phyloP scores from a whole-genome alignment of 805 yeast species.

The Debaryomyces tyrocola region DNA sequence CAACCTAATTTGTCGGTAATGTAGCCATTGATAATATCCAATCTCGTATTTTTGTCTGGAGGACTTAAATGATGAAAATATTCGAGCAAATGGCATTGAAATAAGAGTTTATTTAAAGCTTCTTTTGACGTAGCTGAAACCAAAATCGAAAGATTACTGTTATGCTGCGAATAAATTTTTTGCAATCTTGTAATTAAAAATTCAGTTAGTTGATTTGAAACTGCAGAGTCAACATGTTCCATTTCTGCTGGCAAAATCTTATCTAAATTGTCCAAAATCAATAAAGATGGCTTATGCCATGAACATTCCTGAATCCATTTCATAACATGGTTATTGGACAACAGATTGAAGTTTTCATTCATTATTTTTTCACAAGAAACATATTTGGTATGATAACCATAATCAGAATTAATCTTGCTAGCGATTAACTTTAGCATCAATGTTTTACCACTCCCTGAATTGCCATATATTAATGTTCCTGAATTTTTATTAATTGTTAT shows the following conservation, averaged over 20 bases:
- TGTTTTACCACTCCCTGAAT: slow-evolving; percentile 83
- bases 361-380: slow-evolving; percentile 55
- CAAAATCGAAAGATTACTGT: slow-evolving; percentile 52
- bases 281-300: slow-evolving; percentile 77
- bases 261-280: slow-evolving; percentile 79
- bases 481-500: slow-evolving; percentile 44
- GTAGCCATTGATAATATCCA: slow-evolving; percentile 44
- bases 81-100: slow-evolving; percentile 71
- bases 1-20: slow-evolving; percentile 25
- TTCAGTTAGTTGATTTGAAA: slow-evolving; percentile 66
- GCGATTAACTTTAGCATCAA: slow-evolving; percentile 47
- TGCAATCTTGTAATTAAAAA: slow-evolving; percentile 47
- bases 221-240: slow-evolving; percentile 57
- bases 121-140: slow-evolving; percentile 67
- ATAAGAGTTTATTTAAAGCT: slow-evolving; percentile 56
- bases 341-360: slow-evolving; percentile 50
- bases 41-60: slow-evolving; percentile 67
- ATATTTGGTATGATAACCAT: slow-evolving; percentile 47
- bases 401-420: slow-evolving; percentile 28
- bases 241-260: slow-evolving; percentile 66
- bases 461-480: slow-evolving; percentile 68
- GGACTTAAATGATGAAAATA: slow-evolving; percentile 59
- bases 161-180: slow-evolving; percentile 44
- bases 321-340: slow-evolving; percentile 44
- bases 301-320: slow-evolving; percentile 52